phyloP scores from a whole-genome alignment of 805 yeast genomes.

The Ogataea glucozyma region DNA sequence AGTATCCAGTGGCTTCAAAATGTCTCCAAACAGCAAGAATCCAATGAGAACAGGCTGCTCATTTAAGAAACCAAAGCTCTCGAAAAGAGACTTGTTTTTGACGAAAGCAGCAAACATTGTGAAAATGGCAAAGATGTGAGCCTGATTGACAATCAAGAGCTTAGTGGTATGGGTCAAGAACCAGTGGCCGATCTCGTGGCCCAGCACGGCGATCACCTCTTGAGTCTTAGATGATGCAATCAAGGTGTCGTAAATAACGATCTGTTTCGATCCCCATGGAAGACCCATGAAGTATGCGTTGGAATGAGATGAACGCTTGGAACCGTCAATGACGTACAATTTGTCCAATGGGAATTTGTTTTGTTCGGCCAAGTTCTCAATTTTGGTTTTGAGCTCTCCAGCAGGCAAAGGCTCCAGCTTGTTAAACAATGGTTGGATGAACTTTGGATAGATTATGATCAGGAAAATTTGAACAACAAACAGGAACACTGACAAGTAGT shows the following conservation, averaged over 20 bases:
- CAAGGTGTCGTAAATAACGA: conserved; percentile 90
- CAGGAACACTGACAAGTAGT: conserved; percentile 73
- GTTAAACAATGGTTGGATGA: conserved; percentile 92
- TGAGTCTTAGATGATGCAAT: conserved; percentile 72
- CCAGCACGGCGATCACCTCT: conserved; percentile 91
- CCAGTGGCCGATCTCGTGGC: conserved; percentile 99
- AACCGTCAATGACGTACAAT: conserved; percentile 92
- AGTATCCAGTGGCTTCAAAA: conserved; percentile 76
- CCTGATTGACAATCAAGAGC: conserved; percentile 64
- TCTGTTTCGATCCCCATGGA: conserved; percentile 92
- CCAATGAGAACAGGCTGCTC: conserved; percentile 80
- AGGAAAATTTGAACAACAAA: conserved; percentile 70
- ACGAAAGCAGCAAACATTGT: conserved; percentile 77
- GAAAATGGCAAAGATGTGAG: conserved; percentile 64
- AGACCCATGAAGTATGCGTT: conserved; percentile 95
- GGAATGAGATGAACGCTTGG: conserved; percentile 93
- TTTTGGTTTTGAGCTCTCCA: conserved; percentile 80
- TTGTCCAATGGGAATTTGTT: conserved; percentile 86
- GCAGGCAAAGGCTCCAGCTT: conserved; percentile 86
- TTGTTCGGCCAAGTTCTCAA: conserved; percentile 73
- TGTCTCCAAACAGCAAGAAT: conserved; percentile 73
- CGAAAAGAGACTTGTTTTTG: conserved; percentile 74
- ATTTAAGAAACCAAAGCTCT: conserved; percentile 71
- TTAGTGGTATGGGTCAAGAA: conserved; percentile 83
- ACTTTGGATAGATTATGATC: conserved; percentile 76